Percentiles rank a stretch among this genome's conserved stretches.
Conservation (phyloP, 1,139 yeast species). For the Wickerhamiella pararugosa region DNA sequence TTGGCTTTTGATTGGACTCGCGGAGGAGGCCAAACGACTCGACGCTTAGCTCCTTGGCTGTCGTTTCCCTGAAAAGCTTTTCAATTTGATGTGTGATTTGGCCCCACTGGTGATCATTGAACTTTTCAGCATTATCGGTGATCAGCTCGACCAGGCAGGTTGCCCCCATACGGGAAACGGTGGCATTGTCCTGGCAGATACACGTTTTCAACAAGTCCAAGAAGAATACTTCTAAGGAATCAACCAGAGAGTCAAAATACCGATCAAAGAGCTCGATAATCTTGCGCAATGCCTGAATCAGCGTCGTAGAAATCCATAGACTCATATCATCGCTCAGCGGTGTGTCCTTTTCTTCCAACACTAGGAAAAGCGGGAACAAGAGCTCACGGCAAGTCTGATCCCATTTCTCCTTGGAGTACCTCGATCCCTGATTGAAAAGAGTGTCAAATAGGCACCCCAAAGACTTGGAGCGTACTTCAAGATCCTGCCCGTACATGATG, state of each 20-base stretch:
- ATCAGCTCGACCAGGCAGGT: slow-evolving; percentile 71
- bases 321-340: slow-evolving; percentile 69
- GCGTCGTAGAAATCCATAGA: slow-evolving; percentile 91
- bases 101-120: slow-evolving; percentile 59
- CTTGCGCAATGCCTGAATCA: slow-evolving; percentile 86
- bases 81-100: slow-evolving; percentile 48
- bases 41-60: slow-evolving; percentile 72
- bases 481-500: slow-evolving; percentile 84
- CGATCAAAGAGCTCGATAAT: slow-evolving; percentile 71
- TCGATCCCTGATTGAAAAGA: slow-evolving; percentile 60
- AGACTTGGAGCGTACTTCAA: slow-evolving; percentile 88
- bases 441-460: slow-evolving; percentile 69
- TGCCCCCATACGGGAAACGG: slow-evolving; percentile 88
- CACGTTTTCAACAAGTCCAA: slow-evolving; percentile 68
- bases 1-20: slow-evolving; percentile 5
- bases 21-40: slow-evolving; percentile 15
- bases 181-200: slow-evolving; percentile 91
- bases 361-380: slow-evolving; percentile 79
- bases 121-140: slow-evolving; percentile 55
- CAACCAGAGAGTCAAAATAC: slow-evolving; percentile 59
- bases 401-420: slow-evolving; percentile 71
- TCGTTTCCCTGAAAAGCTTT: slow-evolving; percentile 60
- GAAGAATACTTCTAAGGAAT: slow-evolving; percentile 65
- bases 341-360: slow-evolving; percentile 64
- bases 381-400: slow-evolving; percentile 58